Conservation (phyloP, 257 asterid genomes). For the Catharanthus roseus region DNA sequence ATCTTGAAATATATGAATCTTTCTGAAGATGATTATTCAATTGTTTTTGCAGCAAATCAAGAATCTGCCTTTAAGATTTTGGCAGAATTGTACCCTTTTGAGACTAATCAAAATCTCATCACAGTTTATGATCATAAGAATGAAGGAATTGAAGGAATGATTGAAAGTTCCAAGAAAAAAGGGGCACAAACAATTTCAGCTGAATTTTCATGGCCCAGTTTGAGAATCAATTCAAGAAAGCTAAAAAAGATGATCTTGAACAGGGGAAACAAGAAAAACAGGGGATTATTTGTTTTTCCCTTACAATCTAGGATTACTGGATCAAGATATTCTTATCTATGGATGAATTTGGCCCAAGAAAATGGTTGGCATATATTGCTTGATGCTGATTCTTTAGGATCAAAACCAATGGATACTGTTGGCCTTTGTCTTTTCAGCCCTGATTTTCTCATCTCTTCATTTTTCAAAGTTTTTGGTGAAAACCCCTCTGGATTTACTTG, state of each 20-base stretch:
- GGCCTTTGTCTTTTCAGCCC: conserved; percentile 78
- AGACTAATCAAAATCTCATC: conserved; percentile 35
- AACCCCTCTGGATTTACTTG: conserved; percentile 84
- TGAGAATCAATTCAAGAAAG: conserved; percentile 46
- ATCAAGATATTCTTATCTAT: conserved; percentile 56
- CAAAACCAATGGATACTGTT: conserved; percentile 84
- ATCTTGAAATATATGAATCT: conserved; percentile 62
- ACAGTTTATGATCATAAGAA: conserved; percentile 59
- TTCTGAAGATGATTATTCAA: conserved; percentile 54
- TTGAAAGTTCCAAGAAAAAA: conserved; percentile 29
- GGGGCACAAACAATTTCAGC: conserved; percentile 52
- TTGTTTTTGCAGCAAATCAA: conserved; percentile 69
- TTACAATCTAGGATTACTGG: conserved; percentile 74
- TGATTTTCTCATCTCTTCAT: conserved; percentile 62
- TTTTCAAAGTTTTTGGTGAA: conserved; percentile 72
- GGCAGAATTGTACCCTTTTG: conserved; percentile 62
- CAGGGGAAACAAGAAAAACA: conserved; percentile 26
- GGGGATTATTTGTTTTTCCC: conserved; percentile 69
- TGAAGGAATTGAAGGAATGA: conserved; percentile 55
- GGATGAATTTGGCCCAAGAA: conserved; percentile 80
- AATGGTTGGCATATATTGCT: conserved; percentile 81
- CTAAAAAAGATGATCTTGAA: conserved; percentile 39
- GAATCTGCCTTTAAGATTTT: conserved; percentile 65
- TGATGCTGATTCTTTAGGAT: conserved; percentile 72
- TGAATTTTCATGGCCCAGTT: conserved; percentile 66